Base-by-base conservation (phyloP, 139 green algal species). In the Chlamydomonas sp. region DNA sequence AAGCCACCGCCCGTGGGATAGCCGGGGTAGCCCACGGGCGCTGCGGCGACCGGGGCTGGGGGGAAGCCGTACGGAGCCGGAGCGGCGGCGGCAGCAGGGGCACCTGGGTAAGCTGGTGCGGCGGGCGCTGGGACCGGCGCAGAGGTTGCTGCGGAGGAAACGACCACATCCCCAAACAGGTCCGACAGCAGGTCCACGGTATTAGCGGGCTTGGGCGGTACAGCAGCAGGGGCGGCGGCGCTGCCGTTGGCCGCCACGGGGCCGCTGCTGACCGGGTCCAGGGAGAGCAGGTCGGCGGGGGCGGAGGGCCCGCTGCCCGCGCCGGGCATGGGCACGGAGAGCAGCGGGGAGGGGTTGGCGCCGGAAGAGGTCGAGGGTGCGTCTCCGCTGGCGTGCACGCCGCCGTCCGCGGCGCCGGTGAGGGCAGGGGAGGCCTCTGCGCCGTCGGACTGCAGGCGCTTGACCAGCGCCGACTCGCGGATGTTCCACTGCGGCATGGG, bases 401-500 rank as follows among this genome's bases (percentile, higher is more conserved):
- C 60, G 68, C 66, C 67, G 17, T 74, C 76, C 18, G 60, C 16
- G 49, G 17, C 69, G 73, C 63, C 66, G 49, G 74, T 63, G 16
- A 17, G 63, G 17, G 81, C 71, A 58, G 63, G n/a, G 2, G 77
- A 8, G 63, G 3, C 63, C 77, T 78, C 86, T 60, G 12, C 10
- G 64, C 80, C 77, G 86, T 95, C 87, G 83, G 95, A 88, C 63
- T 92, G 91, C 84, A 98, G 90, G 58, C 94, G 93, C 20, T 94
- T 93, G 80, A 98, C 90, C 87, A 97, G 91, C 67, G 94, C 91
- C 5, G 92, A 96, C 90, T 95, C 91, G 61, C 94, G 90, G 85
- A 88, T 83, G 63, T 96, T 93, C 96, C 96, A 98, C 63, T 91
- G 93, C 12, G 96, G 96, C 93, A 98, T 96, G 57, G 95, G 94